Evolutionary conservation across 148 eudicot genomes (phyloP).

Genomic region (Cornus florida): DNA sequence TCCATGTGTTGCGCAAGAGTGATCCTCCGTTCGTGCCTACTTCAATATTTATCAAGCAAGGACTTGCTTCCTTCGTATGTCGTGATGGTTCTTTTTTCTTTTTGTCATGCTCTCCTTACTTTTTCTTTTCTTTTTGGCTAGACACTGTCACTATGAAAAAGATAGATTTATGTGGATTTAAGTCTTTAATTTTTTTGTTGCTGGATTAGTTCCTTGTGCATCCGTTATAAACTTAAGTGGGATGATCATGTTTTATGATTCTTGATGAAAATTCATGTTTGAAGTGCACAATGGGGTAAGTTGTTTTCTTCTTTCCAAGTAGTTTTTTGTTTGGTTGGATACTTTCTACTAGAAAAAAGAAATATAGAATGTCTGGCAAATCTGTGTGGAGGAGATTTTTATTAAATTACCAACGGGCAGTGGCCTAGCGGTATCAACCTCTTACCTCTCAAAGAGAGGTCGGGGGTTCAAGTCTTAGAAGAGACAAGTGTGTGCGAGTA

Average conservation of each 20-base stretch:
- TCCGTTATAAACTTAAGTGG: not conserved
- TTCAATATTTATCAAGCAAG: conserved; percentile 77
- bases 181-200: not conserved
- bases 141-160: not conserved
- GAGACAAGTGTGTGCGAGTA: no score
- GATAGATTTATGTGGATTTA: not conserved
- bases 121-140: not conserved
- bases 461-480: no score
- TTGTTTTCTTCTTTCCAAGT: no score
- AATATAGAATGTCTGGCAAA: no score
- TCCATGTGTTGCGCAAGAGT: conserved; percentile 88
- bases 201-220: not conserved
- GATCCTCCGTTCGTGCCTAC: conserved; percentile 95
- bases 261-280: not conserved
- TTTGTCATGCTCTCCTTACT: not conserved
- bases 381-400: no score
- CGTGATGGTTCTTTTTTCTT: conserved; percentile 3
- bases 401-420: no score
- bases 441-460: no score
- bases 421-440: no score
- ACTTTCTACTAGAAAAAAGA: no score
- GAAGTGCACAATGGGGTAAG: not conserved
- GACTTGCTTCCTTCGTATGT: conserved; percentile 87
- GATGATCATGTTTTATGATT: not conserved
- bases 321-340: not conserved